Evolutionary conservation across 129 eudicot species (phyloP).

Genomic region (Silybum marianum): DNA sequence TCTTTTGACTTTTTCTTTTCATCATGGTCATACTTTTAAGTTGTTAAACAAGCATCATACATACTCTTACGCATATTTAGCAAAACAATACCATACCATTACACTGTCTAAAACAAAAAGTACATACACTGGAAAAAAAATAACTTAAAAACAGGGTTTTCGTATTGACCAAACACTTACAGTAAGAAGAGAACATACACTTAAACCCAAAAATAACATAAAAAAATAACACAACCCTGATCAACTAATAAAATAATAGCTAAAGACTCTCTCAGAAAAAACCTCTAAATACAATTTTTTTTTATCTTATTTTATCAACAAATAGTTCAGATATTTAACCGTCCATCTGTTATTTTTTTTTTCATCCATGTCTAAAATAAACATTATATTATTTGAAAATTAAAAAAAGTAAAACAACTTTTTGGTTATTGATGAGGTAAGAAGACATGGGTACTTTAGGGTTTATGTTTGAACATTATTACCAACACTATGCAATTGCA

Average conservation of each 20-base stretch:
- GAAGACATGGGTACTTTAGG: conserved; percentile 24
- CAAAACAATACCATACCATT: not conserved
- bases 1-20: not conserved
- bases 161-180: not conserved
- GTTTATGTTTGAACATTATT: conserved; percentile 21
- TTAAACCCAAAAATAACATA: not conserved
- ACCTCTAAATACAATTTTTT: not conserved
- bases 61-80: not conserved
- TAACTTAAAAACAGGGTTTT: too few species aligned
- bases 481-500: conserved; percentile 28
- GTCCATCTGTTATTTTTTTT: not conserved
- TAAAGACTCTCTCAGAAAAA: not conserved
- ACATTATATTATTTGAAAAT: not conserved
- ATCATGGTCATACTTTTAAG: not conserved
- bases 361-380: not conserved
- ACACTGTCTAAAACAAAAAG: not conserved
- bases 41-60: not conserved
- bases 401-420: conserved; percentile 18
- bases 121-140: not conserved
- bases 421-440: conserved; percentile 21
- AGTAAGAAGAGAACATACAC: not conserved
- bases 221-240: too few species aligned
- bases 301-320: too few species aligned
- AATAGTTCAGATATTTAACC: too few species aligned
- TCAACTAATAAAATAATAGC: not conserved